Conservation (phyloP, 2,329 filamentous ascomycete genomes). For the Aspergillus fischeri region DNA sequence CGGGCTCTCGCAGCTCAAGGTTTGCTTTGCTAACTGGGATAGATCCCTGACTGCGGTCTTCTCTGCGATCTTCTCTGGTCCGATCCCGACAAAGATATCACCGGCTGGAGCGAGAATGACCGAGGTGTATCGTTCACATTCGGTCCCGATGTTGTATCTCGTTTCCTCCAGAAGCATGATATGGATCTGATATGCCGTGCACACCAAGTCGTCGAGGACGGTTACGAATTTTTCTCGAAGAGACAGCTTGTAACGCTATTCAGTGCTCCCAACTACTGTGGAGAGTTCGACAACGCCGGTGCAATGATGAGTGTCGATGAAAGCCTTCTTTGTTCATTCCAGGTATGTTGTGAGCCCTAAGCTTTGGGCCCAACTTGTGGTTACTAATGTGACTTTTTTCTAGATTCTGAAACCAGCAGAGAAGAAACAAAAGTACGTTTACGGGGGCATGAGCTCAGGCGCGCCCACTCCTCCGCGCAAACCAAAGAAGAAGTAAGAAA, state of each 20-base stretch:
- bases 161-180: slow-evolving; percentile 98
- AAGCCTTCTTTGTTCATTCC: slow-evolving; percentile 97
- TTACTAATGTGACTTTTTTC: slow-evolving; percentile 13
- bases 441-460: slow-evolving; percentile 66
- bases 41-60: slow-evolving; percentile 97
- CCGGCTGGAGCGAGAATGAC: slow-evolving; percentile 98
- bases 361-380: background rate
- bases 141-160: slow-evolving; percentile 91
- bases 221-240: slow-evolving; percentile 99
- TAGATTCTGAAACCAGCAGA: slow-evolving; percentile 98
- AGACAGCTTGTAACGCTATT: slow-evolving; percentile 95
- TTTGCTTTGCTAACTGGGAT: slow-evolving; percentile 39
- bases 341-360: slow-evolving; percentile 55
- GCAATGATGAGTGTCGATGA: slow-evolving; percentile 99
- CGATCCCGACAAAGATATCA: slow-evolving; percentile 98
- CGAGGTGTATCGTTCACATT: slow-evolving; percentile 98
- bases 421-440: slow-evolving; percentile 99
- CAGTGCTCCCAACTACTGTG: slow-evolving; percentile 98
- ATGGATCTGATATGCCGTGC: slow-evolving; percentile 99
- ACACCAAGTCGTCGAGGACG: slow-evolving; percentile 97
- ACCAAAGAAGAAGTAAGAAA: slow-evolving; percentile 65
- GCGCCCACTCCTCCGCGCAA: slow-evolving; percentile 69
- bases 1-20: slow-evolving; percentile 29
- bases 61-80: slow-evolving; percentile 98
- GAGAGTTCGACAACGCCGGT: slow-evolving; percentile 98